Evolutionary conservation across 805 yeast genomes (phyloP).

Genomic region (Kodamaea kaohsiungensis): DNA sequence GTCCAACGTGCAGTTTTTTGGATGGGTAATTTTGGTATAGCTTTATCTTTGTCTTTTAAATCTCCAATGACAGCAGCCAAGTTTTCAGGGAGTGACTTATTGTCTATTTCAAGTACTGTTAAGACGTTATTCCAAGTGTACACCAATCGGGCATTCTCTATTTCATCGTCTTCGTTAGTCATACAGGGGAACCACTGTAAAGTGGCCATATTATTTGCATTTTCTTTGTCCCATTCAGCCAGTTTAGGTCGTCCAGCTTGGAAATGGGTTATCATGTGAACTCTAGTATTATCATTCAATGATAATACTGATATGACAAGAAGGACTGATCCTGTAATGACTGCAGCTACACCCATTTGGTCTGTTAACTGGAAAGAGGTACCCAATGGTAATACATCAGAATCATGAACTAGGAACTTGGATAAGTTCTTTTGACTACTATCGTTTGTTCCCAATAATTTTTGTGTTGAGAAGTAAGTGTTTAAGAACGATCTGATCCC

Average conservation of each 20-base stretch:
- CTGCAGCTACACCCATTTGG: slow-evolving; percentile 57
- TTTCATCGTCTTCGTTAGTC: slow-evolving; percentile 26
- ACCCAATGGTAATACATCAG: slow-evolving; percentile 62
- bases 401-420: slow-evolving; percentile 25
- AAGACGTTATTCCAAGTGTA: slow-evolving; percentile 68
- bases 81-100: slow-evolving; percentile 35
- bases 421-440: slow-evolving; percentile 17
- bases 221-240: slow-evolving; percentile 9
- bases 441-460: slow-evolving; percentile 51
- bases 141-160: slow-evolving; percentile 49
- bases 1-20: slow-evolving; percentile 25
- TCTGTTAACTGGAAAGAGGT: slow-evolving; percentile 56
- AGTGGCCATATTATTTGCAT: neutral
- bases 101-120: slow-evolving; percentile 52
- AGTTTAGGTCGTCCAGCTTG: slow-evolving; percentile 50
- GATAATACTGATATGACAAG: slow-evolving; percentile 53
- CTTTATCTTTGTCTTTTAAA: slow-evolving; percentile 40
- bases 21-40: slow-evolving; percentile 29
- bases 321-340: slow-evolving; percentile 53
- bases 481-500: slow-evolving; percentile 60
- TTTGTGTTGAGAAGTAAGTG: slow-evolving; percentile 45
- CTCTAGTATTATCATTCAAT: slow-evolving; percentile 36
- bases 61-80: slow-evolving; percentile 27
- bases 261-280: slow-evolving; percentile 48
- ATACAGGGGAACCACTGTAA: slow-evolving; percentile 65